Conservation (phyloP, 73 alveolate genomes). For the Paramecium bursaria region DNA sequence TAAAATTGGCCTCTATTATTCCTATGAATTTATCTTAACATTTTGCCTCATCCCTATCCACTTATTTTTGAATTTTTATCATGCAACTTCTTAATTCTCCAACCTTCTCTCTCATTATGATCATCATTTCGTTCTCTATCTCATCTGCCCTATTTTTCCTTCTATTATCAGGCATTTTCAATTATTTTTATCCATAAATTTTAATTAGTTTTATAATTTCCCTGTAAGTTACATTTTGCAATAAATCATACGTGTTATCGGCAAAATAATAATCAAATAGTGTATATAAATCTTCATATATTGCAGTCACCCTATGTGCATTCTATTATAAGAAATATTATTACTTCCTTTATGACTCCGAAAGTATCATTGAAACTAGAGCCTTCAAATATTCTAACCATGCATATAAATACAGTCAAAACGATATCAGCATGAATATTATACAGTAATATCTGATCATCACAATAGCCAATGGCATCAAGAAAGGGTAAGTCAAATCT, state of each 20-base stretch:
- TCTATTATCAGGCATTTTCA: background rate
- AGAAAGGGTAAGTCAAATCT: conserved; percentile 42
- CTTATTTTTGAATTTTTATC: conserved; percentile 5
- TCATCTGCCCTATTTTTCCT: background rate
- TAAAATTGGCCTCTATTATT: conserved; percentile 30
- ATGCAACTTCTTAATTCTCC: conserved; percentile 18
- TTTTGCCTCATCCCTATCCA: conserved; percentile 40
- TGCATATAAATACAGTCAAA: conserved; percentile 15
- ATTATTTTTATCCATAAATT: background rate
- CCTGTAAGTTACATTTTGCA: background rate
- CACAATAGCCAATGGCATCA: conserved; percentile 33
- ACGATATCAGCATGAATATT: conserved; percentile 61
- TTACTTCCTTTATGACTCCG: conserved; percentile 9
- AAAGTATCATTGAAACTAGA: conserved; percentile 39
- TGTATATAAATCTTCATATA: conserved; percentile 55
- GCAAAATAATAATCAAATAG: conserved; percentile 47
- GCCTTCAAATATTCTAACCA: conserved; percentile 45
- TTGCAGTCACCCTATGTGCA: conserved; percentile 43
- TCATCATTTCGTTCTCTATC: conserved; percentile 36
- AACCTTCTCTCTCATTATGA: conserved; percentile 48
- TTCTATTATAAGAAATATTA: background rate
- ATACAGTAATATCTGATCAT: conserved; percentile 46
- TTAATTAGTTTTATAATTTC: conserved; percentile 24
- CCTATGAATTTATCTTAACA: conserved; percentile 56
- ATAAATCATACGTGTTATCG: background rate